Evolutionary conservation across 768 basidiomycete genomes (phyloP).

Genomic region (Pleurotus platypus): DNA sequence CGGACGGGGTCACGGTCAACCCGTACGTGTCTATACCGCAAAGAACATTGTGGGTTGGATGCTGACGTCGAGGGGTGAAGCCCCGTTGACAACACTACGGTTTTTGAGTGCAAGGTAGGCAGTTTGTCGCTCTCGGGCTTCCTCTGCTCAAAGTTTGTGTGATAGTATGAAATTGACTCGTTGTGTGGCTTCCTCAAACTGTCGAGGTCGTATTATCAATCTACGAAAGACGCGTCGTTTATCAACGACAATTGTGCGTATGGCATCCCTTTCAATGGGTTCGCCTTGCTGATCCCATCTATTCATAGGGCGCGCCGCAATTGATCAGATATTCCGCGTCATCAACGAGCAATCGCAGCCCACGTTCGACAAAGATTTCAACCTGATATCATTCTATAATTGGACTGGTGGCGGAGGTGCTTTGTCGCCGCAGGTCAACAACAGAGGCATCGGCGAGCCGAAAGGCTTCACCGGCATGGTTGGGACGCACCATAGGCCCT

Average conservation of each 20-base stretch:
- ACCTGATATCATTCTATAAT: conserved; percentile 75
- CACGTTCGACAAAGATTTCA: conserved; percentile 67
- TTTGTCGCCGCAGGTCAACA: conserved; percentile 59
- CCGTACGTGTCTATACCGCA: conserved; percentile 46
- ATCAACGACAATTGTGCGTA: conserved; percentile 65
- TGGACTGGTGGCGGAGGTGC: conserved; percentile 74
- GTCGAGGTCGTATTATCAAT: conserved; percentile 67
- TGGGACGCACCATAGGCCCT: conserved; percentile 74
- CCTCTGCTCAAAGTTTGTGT: neutral
- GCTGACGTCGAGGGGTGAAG: conserved; percentile 26
- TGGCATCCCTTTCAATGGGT: neutral
- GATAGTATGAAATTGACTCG: conserved; percentile 76
- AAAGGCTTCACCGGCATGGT: conserved; percentile 73
- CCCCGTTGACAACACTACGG: conserved; percentile 63
- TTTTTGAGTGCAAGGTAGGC: conserved; percentile 79
- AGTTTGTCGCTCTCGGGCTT: neutral
- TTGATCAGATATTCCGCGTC: conserved; percentile 71
- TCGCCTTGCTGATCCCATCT: conserved; percentile 6
- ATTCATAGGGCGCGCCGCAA: conserved; percentile 57
- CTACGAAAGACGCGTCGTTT: conserved; percentile 69
- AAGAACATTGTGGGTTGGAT: neutral
- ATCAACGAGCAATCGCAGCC: conserved; percentile 75
- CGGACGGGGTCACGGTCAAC: conserved; percentile 65
- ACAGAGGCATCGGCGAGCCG: conserved; percentile 72
- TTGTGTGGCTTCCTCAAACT: conserved; percentile 78